Percentiles rank a stretch among this genome's conserved stretches.
phyloP scores from a whole-genome alignment of 768 basidiomycete species.

The Mycena galopus region DNA sequence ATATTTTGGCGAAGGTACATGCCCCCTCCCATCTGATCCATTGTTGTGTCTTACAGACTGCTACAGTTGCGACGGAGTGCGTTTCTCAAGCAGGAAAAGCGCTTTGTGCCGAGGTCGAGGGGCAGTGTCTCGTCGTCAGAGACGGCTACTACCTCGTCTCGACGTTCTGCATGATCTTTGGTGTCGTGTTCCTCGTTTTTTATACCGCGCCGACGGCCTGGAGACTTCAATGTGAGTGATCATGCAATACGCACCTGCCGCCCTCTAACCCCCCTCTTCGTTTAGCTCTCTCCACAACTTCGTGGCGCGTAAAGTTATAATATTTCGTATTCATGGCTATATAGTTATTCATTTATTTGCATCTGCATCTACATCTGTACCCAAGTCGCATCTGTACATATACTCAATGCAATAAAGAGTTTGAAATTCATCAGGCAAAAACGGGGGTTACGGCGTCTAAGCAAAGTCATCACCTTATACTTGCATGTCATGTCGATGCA shows the following conservation, averaged over 20 bases:
- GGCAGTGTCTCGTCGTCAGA: conserved; percentile 82
- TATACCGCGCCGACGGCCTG: conserved; percentile 89
- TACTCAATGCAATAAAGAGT: conserved; percentile 7
- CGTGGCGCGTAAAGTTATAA: conserved; percentile 76
- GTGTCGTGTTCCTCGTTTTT: conserved; percentile 75
- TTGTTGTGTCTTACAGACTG: conserved; percentile 21
- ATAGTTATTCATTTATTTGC: conserved; percentile 5
- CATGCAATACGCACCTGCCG: neutral
- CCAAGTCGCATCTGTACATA: conserved; percentile 12
- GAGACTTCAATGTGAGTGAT: conserved; percentile 82
- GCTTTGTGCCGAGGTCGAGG: conserved; percentile 79
- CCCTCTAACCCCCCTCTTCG: conserved; percentile 11
- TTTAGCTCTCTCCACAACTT: conserved; percentile 73
- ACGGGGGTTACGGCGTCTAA: no score
- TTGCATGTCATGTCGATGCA: no score
- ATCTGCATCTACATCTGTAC: neutral
- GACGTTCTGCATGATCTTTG: conserved; percentile 79
- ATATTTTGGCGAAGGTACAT: conserved; percentile 67
- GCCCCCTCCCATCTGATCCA: neutral
- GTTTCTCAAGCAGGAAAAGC: conserved; percentile 91
- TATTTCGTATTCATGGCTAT: conserved; percentile 29
- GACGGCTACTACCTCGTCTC: conserved; percentile 96
- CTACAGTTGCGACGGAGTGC: conserved; percentile 81
- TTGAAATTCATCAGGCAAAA: neutral
- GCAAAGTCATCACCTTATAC: neutral